Evolutionary conservation across 345 rosid species (phyloP).

Genomic region (Eucalyptus cloeziana): DNA sequence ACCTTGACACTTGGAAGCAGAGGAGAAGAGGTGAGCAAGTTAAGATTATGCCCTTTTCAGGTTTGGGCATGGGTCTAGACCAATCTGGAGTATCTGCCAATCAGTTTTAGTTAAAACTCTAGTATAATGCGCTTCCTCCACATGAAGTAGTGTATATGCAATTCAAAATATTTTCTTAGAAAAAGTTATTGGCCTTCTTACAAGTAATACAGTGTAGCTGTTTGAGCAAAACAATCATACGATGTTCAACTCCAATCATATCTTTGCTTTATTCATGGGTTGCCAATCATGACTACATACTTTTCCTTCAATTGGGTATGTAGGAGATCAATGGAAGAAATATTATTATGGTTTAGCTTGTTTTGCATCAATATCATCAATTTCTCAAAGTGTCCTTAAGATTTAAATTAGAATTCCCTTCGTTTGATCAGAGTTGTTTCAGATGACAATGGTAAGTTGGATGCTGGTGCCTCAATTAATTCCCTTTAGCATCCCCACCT

Average conservation of each 20-base stretch:
- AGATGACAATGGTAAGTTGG: neutral
- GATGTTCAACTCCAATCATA: neutral
- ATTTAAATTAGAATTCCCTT: neutral
- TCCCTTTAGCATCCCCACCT: neutral
- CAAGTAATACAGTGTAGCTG: neutral
- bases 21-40: conserved; percentile 75
- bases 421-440: neutral
- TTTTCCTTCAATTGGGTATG: neutral
- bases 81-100: neutral
- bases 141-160: neutral
- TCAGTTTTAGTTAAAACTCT: neutral
- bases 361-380: neutral
- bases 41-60: neutral
- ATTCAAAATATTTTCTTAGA: neutral
- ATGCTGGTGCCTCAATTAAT: neutral
- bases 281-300: neutral
- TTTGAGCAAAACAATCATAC: neutral
- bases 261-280: neutral
- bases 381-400: neutral
- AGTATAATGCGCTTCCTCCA: neutral
- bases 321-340: neutral
- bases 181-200: neutral
- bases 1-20: conserved; percentile 85
- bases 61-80: neutral
- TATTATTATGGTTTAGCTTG: neutral